Evolutionary conservation across 192 early-diverging fungal genomes (phyloP).

Genomic region (Coemansia sp.): DNA sequence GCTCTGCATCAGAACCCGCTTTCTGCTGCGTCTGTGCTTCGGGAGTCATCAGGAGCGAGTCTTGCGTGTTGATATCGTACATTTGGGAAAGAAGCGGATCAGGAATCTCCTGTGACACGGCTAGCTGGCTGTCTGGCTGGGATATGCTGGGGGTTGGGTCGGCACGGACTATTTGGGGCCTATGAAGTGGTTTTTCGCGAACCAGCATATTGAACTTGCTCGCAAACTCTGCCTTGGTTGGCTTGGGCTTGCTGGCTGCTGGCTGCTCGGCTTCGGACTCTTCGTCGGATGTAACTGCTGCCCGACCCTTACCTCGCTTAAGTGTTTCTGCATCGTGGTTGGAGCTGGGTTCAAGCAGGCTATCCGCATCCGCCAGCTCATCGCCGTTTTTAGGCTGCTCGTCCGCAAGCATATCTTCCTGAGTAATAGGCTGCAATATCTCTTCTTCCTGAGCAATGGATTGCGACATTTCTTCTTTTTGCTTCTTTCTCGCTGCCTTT

Average conservation of each 20-base stretch:
- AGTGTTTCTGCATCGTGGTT: background rate
- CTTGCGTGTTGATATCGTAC: conserved; percentile 33
- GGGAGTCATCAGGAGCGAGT: conserved; percentile 49
- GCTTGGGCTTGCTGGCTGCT: background rate
- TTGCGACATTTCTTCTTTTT: conserved; percentile 2
- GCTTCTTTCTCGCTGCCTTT: background rate
- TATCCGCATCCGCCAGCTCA: background rate
- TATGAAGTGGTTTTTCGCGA: background rate
- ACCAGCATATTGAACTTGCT: conserved; percentile 48
- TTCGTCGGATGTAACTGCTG: conserved; percentile 20
- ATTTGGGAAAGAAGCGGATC: conserved; percentile 27
- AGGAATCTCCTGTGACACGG: conserved; percentile 28
- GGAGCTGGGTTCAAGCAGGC: background rate
- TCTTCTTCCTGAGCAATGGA: background rate
- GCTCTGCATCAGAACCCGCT: too few species aligned
- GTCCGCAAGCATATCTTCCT: background rate
- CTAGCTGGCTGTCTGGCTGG: conserved; percentile 2
- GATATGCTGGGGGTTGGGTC: background rate
- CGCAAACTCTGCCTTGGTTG: conserved; percentile 35
- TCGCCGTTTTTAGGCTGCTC: background rate
- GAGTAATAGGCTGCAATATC: too few species aligned
- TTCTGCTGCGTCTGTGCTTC: conserved; percentile 1
- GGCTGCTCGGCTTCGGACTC: conserved; percentile 14
- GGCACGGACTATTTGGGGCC: background rate
- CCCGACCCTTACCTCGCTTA: conserved; percentile 6